Percentiles rank a stretch among this genome's conserved stretches.
Evolutionary conservation across 257 asterid genomes (phyloP).

Genomic region (Lithospermum erythrorhizon): DNA sequence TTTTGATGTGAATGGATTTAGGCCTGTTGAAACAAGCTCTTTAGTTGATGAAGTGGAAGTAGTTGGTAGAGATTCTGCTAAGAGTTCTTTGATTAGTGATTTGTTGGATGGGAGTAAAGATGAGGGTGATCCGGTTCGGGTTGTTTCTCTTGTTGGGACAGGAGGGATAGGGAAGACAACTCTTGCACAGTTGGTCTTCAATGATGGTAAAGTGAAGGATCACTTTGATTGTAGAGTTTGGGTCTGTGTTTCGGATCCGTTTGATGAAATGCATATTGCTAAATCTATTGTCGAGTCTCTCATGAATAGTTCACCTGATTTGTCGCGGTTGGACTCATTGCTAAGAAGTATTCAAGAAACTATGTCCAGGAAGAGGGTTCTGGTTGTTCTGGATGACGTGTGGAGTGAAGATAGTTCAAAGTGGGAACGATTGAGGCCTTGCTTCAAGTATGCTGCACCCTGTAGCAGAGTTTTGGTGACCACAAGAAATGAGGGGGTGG

Average conservation of each 20-base stretch:
- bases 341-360: conserved; percentile 7
- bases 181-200: conserved; percentile 17
- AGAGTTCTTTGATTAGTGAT: conserved; percentile 7
- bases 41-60: conserved; percentile 7
- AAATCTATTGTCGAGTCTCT: conserved; percentile 6
- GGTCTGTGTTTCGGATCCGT: conserved; percentile 13
- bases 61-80: conserved; percentile 14
- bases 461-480: conserved; percentile 22
- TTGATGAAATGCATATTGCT: conserved; percentile 12
- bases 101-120: conserved; percentile 3
- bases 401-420: conserved; percentile 20
- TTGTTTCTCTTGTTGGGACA: conserved; percentile 12
- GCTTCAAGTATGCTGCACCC: conserved; percentile 11
- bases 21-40: conserved; percentile 7
- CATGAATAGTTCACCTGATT: conserved; percentile 2
- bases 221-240: conserved; percentile 12
- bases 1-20: neutral
- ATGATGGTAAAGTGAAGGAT: conserved; percentile 14
- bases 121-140: neutral
- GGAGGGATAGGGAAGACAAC: conserved; percentile 23
- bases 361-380: conserved; percentile 12
- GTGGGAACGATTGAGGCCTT: conserved; percentile 13
- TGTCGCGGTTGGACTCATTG: conserved; percentile 11
- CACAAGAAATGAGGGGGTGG: conserved; percentile 15
- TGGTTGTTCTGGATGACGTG: conserved; percentile 17